Percentiles rank a stretch among this genome's conserved stretches.
phyloP scores from a whole-genome alignment of 1,284 basidiomycete genomes.

The Quambalaria eucalypti region DNA sequence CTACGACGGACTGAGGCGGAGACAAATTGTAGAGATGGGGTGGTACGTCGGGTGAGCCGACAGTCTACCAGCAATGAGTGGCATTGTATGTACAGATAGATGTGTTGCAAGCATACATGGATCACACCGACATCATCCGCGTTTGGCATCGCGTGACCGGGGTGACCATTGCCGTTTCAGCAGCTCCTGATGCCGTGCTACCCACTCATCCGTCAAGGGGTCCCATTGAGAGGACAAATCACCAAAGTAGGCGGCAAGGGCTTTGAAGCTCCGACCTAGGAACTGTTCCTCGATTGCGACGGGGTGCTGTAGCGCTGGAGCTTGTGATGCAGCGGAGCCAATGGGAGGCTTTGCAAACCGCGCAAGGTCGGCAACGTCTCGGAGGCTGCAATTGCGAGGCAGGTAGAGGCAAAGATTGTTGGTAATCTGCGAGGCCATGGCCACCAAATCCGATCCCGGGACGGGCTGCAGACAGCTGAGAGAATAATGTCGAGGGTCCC shows the following conservation, averaged over 20 bases:
- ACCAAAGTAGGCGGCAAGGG: slow-evolving; percentile 53
- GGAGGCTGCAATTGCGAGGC: slow-evolving; percentile 69
- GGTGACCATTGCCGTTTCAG: too few relatives aligned
- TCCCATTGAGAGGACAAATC: slow-evolving; percentile 41
- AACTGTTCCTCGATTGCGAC: slow-evolving; percentile 80
- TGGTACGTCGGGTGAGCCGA: too few relatives aligned
- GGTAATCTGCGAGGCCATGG: slow-evolving; percentile 9
- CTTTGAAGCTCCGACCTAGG: slow-evolving; percentile 74
- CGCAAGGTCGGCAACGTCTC: slow-evolving; percentile 62
- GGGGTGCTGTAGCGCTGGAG: slow-evolving; percentile 14
- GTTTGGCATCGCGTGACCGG: too few relatives aligned
- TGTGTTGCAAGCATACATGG: too few relatives aligned
- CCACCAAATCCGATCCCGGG: slow-evolving; percentile 70
- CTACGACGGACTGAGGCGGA: background rate
- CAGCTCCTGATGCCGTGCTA: too few relatives aligned
- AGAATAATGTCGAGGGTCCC: slow-evolving; percentile 6
- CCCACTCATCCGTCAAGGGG: slow-evolving; percentile 4
- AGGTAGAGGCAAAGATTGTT: slow-evolving; percentile 64
- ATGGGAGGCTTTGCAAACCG: background rate
- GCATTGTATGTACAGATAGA: too few relatives aligned
- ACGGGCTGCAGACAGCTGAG: slow-evolving; percentile 63
- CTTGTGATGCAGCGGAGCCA: background rate
- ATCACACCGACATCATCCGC: too few relatives aligned
- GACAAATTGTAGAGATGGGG: too few relatives aligned
- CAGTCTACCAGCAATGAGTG: too few relatives aligned